Evolutionary conservation across 352 stramenopile genomes (phyloP).

Genomic region (Globisporangium okanoganense): DNA sequence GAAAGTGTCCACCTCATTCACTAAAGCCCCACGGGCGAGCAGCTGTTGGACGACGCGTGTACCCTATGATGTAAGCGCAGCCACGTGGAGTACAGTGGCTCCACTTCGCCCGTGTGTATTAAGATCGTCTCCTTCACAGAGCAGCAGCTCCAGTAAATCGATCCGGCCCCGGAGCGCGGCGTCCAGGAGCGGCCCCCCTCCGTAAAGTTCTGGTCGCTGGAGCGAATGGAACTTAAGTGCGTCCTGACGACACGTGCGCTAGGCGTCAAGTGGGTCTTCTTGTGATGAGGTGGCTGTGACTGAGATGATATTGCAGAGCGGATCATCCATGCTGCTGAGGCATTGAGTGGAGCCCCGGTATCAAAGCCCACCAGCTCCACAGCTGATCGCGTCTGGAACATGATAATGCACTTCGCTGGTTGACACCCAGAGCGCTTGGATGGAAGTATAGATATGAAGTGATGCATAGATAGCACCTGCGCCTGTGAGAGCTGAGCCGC

Average conservation of each 20-base stretch:
- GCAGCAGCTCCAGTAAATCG: constrained; percentile 20
- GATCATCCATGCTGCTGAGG: constrained; percentile 31
- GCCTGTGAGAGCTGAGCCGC: constrained; percentile 19
- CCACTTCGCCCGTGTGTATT: constrained; percentile 15
- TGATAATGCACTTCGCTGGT: too few relatives aligned
- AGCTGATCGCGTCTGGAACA: constrained; percentile 21
- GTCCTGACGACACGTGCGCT: constrained; percentile 22
- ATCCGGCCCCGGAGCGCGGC: constrained; percentile 12
- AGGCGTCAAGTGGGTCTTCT: constrained; percentile 3
- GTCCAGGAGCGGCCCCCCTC: constrained; percentile 16
- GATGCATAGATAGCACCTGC: constrained; percentile 10
- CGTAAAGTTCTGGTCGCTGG: constrained; percentile 18
- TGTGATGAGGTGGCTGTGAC: neutral
- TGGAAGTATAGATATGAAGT: too few relatives aligned
- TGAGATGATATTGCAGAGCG: constrained; percentile 28
- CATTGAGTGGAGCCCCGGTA: constrained; percentile 19
- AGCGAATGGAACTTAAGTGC: constrained; percentile 23
- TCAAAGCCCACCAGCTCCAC: constrained; percentile 21
- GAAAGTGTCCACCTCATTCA: constrained; percentile 25
- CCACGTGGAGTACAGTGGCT: constrained; percentile 23
- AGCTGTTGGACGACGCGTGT: constrained; percentile 20
- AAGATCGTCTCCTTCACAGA: constrained; percentile 16
- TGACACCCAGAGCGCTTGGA: too few relatives aligned
- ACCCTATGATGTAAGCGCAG: neutral
- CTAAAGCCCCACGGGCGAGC: constrained; percentile 19